A percentile compares a stretch with the other conserved stretches of the same genome.
These are phyloP conservation scores for Blastomyces emzantsi DNA, from an alignment of 2,329 filamentous ascomycete genomes.

Conservation along the genomic window DNA sequence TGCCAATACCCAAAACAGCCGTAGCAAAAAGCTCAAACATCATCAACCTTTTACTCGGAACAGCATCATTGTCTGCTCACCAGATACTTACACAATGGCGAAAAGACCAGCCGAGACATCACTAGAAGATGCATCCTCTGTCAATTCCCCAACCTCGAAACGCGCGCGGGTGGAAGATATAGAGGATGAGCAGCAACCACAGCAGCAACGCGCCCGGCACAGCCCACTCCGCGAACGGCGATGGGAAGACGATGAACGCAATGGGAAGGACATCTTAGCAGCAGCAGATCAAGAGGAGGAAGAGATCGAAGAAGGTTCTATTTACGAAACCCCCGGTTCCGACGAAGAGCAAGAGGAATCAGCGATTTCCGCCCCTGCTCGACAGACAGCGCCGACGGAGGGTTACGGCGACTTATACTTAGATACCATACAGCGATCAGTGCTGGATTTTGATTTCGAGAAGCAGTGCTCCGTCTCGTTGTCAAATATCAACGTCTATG, in stretches of 20 bases:
- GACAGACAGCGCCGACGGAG: conserved; percentile 69
- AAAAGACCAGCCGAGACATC: conserved; percentile 40
- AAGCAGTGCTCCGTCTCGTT: conserved; percentile 94
- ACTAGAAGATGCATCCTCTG: conserved; percentile 28
- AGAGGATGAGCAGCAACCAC: conserved; percentile 14
- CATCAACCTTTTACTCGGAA: neutral
- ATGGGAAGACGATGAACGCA: conserved; percentile 30
- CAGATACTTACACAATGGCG: conserved; percentile 29
- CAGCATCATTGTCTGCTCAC: neutral
- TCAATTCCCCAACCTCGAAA: conserved; percentile 38
- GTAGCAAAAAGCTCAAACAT: neutral
- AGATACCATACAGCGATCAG: conserved; percentile 86
- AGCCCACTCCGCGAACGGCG: conserved; percentile 15
- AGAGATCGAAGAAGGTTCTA: conserved; percentile 28
- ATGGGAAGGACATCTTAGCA: conserved; percentile 39
- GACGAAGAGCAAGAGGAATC: conserved; percentile 30
- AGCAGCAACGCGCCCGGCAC: conserved; percentile 5
- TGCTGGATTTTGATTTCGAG: conserved; percentile 97
- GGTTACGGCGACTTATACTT: conserved; percentile 96
- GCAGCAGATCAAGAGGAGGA: conserved; percentile 62
- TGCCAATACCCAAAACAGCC: neutral
- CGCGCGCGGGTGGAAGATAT: conserved; percentile 36
- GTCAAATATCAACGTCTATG: conserved; percentile 98
- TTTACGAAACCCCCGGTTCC: conserved; percentile 20
- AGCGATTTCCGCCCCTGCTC: conserved; percentile 35